Evolutionary conservation across 1,284 basidiomycete genomes (phyloP).

Genomic region (Sphagnurus paluster): DNA sequence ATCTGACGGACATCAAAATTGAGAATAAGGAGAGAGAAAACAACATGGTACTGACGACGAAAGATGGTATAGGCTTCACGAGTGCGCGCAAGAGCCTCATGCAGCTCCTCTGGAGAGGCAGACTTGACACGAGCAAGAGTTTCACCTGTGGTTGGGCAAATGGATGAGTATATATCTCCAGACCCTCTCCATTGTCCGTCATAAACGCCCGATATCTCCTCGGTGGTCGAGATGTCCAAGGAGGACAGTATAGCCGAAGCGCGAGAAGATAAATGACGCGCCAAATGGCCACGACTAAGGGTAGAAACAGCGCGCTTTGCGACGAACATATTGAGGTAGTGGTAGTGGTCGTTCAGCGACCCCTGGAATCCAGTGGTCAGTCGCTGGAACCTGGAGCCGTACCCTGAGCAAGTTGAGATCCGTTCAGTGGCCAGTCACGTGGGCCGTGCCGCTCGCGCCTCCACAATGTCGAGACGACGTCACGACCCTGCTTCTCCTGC

Average conservation of each 20-base stretch:
- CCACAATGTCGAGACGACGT: too few species aligned
- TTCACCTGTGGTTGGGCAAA: conserved; percentile 79
- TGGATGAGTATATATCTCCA: conserved; percentile 66
- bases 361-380: not conserved
- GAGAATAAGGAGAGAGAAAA: conserved; percentile 4
- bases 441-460: too few species aligned
- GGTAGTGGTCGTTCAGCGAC: conserved; percentile 6
- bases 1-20: conserved; percentile 26
- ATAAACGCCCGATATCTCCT: conserved; percentile 70
- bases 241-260: conserved; percentile 65
- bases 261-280: conserved; percentile 55
- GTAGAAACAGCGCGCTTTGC: conserved; percentile 21
- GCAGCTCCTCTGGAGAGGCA: conserved; percentile 70
- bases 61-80: conserved; percentile 73
- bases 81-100: conserved; percentile 60
- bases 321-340: conserved; percentile 22
- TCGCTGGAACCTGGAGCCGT: not conserved
- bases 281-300: conserved; percentile 17
- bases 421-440: conserved; percentile 11
- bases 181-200: conserved; percentile 78
- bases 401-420: conserved; percentile 10
- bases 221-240: conserved; percentile 56
- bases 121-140: conserved; percentile 67
- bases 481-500: too few species aligned
- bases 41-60: conserved; percentile 40